A percentile compares a stretch with the other conserved stretches of the same genome.
Evolutionary conservation across 225 moss, liverwort and hornwort genomes (phyloP).

Genomic region (Physcomitrellopsis africana): DNA sequence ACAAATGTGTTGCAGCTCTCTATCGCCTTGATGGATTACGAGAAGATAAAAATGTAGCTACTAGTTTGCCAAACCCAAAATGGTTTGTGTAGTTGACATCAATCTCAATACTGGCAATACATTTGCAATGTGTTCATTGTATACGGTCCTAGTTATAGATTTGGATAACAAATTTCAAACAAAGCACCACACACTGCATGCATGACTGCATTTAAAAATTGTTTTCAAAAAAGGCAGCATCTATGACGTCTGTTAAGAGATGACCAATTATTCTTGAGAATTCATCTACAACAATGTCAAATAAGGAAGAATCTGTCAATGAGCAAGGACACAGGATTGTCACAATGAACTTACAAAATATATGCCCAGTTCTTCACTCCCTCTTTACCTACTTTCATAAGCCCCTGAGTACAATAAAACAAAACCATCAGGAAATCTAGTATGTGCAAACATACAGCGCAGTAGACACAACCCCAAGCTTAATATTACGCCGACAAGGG

Average conservation of each 20-base stretch:
- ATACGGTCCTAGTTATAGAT: background rate
- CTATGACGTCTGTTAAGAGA: slow-evolving; percentile 81
- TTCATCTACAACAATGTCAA: slow-evolving; percentile 12
- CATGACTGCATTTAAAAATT: slow-evolving; percentile 4
- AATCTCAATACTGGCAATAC: background rate
- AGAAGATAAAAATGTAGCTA: background rate
- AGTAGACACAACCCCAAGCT: slow-evolving; percentile 2
- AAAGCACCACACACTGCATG: background rate
- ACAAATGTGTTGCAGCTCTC: too few relatives aligned
- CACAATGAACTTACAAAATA: slow-evolving; percentile 90
- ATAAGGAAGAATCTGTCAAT: slow-evolving; percentile 10
- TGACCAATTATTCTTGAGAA: background rate
- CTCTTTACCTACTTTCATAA: slow-evolving; percentile 75
- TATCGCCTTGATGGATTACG: too few relatives aligned
- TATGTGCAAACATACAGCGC: background rate
- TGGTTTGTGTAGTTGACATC: background rate
- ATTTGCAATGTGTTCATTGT: background rate
- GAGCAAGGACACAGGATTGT: slow-evolving; percentile 48
- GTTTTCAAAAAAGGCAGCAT: slow-evolving; percentile 30
- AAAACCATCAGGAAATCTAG: slow-evolving; percentile 26
- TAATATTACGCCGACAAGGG: slow-evolving; percentile 15
- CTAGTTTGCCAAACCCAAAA: slow-evolving; percentile 11
- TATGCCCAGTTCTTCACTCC: slow-evolving; percentile 90
- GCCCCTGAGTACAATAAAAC: slow-evolving; percentile 53
- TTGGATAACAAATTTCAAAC: too few relatives aligned